Base-by-base conservation (phyloP, 2,329 filamentous ascomycete species). In the Graphilbum ipis-grandicollis region DNA sequence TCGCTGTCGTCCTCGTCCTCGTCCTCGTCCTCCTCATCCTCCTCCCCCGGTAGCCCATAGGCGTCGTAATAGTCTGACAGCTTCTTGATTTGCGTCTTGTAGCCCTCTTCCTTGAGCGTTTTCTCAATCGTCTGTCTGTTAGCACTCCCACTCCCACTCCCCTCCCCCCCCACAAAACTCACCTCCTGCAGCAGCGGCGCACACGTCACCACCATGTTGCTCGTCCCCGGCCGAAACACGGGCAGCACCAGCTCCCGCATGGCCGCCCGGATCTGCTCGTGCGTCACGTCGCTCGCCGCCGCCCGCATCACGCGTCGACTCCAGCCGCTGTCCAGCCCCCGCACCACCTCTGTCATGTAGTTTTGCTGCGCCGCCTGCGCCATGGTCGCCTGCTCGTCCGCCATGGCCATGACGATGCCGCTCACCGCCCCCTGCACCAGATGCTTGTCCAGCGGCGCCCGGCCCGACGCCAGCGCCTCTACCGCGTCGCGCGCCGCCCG, bases 391-490 rank as follows among this genome's bases (percentile, higher is more conserved):
- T 94, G 84, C 50, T 92, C 82, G 47, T 93, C 83, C 2, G 86
- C 90, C 51, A 92, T 80, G 35, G 66, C 68, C 42, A 86, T 76
- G 25, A 98, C 84, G 40, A 98, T 85, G 47, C 77, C 79, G 51
- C 80, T 90, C 41, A 98, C 81, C 5, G 88, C 85, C 6, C 84
- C 86, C 56, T 96, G 84, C 9, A 96, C 71, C 46, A 86, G 76
- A 40, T 86, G 66, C 38, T 75, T 71, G 51, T 96, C 84, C 38
- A 98, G 78, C 22, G 68, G 63, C 2, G 70, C 67, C 9, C 66
- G 68, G 9, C 84, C 88, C 19, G 74, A 68, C 3, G 80, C 77
- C 46, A 92, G 77, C 41, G 75, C 75, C 31, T 73, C 63, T 31
- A 96, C 75, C 18, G 88, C 75, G 26, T 75, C 68, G 43, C 77